Evolutionary conservation across 2,329 filamentous ascomycete genomes (phyloP), one percentile per base, ranked within the genome.

Genomic region (Calycina marina): DNA sequence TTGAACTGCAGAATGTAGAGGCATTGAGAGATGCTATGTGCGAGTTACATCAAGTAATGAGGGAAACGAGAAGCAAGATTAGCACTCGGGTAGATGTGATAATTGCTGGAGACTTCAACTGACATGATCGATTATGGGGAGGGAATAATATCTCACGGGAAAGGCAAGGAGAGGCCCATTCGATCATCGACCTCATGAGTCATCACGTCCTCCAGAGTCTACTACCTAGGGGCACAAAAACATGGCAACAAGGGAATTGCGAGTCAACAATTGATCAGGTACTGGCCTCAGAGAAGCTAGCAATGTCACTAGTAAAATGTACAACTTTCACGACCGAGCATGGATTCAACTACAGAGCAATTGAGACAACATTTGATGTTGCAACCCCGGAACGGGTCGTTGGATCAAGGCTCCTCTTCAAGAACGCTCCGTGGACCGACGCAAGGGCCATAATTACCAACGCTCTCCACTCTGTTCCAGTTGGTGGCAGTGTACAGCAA

Each of bases 141-240:
- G 45, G 46, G 40, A 44, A 52, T 30, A 33, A 48, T 6, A 38
- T 53, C 10, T 54, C 51, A 14, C 44, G 51, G 24, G 38, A 39
- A 13, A 48, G 50, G 33, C 41, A 59, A 39, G 54, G 55, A n/a
- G 50, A 58, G 44, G 55, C 45, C 14, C 45, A 56, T 29, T 39
- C 31, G 30, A 55, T 57, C 26, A 50, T 58, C 29, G 40, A 56
- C 30, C 40, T 58, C 4, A 58, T 58, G 40, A 33, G 25, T 16
- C 18, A 37, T 10, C 20, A n/a, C 26, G 25, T 50, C 36, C 38
- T 59, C 2, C 34, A 34, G 14, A 56, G 53, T 42, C 36, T 58
- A 17, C 51, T 58, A 3, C 52, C 45, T 24, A 31, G 46, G 36
- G 52, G 50, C 1, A 57, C 46, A 16, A 57, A 56, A 39, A 57